Conservation (phyloP, 2,329 filamentous ascomycete species). For the Colletotrichum horii region DNA sequence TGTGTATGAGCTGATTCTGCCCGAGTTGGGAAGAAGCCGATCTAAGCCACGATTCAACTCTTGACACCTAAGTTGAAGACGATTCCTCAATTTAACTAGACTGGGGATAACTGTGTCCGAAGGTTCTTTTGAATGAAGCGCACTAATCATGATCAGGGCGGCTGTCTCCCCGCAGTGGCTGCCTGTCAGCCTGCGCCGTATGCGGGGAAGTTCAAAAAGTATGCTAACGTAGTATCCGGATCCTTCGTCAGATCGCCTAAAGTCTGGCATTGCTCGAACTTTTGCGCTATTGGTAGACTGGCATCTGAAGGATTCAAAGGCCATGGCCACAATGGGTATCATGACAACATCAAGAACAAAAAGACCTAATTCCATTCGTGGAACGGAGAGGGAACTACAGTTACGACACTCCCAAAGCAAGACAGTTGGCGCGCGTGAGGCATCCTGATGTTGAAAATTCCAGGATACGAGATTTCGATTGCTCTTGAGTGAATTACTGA, state of each 20-base stretch:
- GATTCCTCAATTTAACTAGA: neutral
- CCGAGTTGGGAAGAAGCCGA: neutral
- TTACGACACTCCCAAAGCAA: neutral
- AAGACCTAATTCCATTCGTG: neutral
- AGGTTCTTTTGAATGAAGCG: neutral
- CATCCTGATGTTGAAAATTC: neutral
- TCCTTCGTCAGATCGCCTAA: neutral
- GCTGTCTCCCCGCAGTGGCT: neutral
- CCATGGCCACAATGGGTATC: neutral
- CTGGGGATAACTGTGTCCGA: neutral
- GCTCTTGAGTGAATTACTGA: neutral
- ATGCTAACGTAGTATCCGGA: neutral
- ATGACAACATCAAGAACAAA: neutral
- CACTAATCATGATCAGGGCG: neutral
- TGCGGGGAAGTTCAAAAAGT: neutral
- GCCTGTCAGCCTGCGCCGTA: neutral
- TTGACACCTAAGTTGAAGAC: fast-evolving
- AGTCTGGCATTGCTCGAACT: neutral
- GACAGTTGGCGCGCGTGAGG: neutral
- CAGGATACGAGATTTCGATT: neutral
- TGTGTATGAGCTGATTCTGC: neutral
- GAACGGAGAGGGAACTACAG: neutral
- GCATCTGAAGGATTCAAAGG: neutral
- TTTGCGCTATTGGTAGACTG: neutral
- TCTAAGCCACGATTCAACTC: neutral